phyloP scores from a whole-genome alignment of 768 basidiomycete genomes.

The Suillus bovinus region DNA sequence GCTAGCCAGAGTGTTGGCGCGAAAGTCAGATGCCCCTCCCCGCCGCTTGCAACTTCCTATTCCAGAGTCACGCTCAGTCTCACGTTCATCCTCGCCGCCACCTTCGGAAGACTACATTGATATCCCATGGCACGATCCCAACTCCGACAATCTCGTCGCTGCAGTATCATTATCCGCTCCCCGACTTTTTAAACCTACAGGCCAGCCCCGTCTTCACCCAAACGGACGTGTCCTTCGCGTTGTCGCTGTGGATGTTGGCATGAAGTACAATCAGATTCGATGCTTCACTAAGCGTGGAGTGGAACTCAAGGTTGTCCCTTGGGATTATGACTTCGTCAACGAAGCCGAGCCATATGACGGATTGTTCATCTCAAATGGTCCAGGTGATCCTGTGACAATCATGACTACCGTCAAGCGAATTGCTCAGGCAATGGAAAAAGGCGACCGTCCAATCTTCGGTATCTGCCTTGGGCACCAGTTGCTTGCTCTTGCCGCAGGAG shows the following conservation, averaged over 20 bases:
- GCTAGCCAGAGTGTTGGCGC: slow-evolving; percentile 81
- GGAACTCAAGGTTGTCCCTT: slow-evolving; percentile 96
- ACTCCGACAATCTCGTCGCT: slow-evolving; percentile 87
- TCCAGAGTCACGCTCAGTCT: slow-evolving; percentile 41
- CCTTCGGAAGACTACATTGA: slow-evolving; percentile 86
- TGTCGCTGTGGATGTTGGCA: slow-evolving; percentile 95
- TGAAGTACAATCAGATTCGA: slow-evolving; percentile 99
- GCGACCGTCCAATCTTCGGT: slow-evolving; percentile 89
- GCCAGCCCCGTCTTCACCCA: slow-evolving; percentile 63
- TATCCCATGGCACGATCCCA: slow-evolving; percentile 86
- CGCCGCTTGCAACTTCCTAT: slow-evolving; percentile 36
- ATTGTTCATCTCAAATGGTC: slow-evolving; percentile 96
- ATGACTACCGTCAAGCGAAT: slow-evolving; percentile 70
- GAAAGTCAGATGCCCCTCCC: slow-evolving; percentile 47
- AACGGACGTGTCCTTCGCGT: slow-evolving; percentile 81
- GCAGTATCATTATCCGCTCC: slow-evolving; percentile 76
- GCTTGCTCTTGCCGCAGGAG: slow-evolving; percentile 92
- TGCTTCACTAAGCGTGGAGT: slow-evolving; percentile 93
- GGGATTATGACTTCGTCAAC: slow-evolving; percentile 88
- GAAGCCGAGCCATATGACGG: slow-evolving; percentile 89
- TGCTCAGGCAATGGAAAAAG: slow-evolving; percentile 63
- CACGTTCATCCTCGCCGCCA: slow-evolving; percentile 54
- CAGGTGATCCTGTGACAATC: slow-evolving; percentile 92
- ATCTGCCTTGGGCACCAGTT: slow-evolving; percentile 99
- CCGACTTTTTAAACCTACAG: slow-evolving; percentile 64